Evolutionary conservation across 2,329 filamentous ascomycete genomes (phyloP), one percentile per base, ranked within the genome.

Genomic region (Monosporascus sp.): DNA sequence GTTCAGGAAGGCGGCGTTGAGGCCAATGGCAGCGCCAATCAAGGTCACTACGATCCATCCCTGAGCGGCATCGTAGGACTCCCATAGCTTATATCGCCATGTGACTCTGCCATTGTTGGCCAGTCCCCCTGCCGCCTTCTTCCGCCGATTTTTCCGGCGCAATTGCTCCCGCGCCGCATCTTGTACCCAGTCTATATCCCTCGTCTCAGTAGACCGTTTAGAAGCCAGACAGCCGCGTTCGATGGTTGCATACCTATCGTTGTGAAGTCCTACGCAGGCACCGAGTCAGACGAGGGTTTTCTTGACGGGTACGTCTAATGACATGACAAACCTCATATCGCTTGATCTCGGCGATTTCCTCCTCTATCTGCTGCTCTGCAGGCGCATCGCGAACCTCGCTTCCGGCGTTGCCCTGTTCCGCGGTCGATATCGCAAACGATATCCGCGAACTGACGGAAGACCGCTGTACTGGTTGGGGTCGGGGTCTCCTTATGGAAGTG

Each of bases 331-430:
- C 84, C 76, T 96, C 94, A 74, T 99, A 99, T 75, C 93, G 84
- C 75, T 97, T 97, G 69, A 99, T 97, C 76, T 97, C 88, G 26
- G 89, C 92, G 67, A 99, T 96, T 75, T 99, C 94, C 67, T 97
- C 92, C 56, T 91, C 88, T 61, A 96, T 90, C 58, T 87, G 84
- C 56, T 86, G 82, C 64, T 89, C 83, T 52, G 79, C 83, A 27
- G 77, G 77, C 11, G 69, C 71, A 37, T 76, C 74, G 56, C 74
- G 74, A 46, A 31, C 43, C 22, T 46, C 22, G 22, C 24, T 27
- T 19, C 73, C 73, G 55, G 77, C 73, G 55, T 86, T 80, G 56
- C 84, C 85, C 58, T 78, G 79, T 69, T 91, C 87, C 56, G 77
- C 79, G 56, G 73, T 81, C 52, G 85, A 87, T 53, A 89, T 77